phyloP scores from a whole-genome alignment of 2,329 filamentous ascomycete species.

The Pyrenophora graminea region DNA sequence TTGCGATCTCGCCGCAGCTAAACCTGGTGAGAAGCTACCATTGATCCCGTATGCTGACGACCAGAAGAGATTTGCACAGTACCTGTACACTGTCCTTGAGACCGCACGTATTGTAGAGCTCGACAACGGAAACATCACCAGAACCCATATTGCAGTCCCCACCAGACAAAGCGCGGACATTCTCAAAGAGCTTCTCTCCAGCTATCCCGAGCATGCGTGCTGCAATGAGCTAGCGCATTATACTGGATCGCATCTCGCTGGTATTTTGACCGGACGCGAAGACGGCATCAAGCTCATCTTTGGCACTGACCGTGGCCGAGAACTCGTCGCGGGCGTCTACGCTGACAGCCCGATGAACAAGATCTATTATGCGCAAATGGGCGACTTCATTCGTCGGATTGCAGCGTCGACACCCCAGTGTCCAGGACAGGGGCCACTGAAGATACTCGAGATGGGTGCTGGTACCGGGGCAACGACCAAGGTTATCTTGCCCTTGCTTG shows the following conservation, averaged over 20 bases:
- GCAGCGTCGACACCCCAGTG: not conserved
- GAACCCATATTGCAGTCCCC: not conserved
- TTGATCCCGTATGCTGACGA: constrained; percentile 7
- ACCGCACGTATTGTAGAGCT: constrained; percentile 11
- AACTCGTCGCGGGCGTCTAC: not conserved
- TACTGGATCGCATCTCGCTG: not conserved
- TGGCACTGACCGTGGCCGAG: not conserved
- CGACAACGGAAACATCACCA: not conserved
- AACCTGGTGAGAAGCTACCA: constrained; percentile 15
- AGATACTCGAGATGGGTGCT: constrained; percentile 46
- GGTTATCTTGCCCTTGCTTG: constrained; percentile 34
- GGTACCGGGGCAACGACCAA: constrained; percentile 47
- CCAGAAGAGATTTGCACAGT: constrained; percentile 19
- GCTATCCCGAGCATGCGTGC: not conserved
- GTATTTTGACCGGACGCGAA: not conserved
- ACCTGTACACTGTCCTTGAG: constrained; percentile 24
- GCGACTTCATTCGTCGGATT: constrained; percentile 16
- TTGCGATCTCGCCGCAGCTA: constrained; percentile 13
- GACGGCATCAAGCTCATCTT: not conserved
- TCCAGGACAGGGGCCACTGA: constrained; percentile 9
- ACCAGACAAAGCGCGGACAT: not conserved
- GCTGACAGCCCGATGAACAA: not conserved
- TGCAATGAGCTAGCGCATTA: not conserved
- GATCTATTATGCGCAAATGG: constrained; percentile 1
- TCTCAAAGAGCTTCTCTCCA: not conserved